Base-by-base conservation (phyloP, 2,329 filamentous ascomycete genomes). In the Torrubiella hemipterigena region DNA sequence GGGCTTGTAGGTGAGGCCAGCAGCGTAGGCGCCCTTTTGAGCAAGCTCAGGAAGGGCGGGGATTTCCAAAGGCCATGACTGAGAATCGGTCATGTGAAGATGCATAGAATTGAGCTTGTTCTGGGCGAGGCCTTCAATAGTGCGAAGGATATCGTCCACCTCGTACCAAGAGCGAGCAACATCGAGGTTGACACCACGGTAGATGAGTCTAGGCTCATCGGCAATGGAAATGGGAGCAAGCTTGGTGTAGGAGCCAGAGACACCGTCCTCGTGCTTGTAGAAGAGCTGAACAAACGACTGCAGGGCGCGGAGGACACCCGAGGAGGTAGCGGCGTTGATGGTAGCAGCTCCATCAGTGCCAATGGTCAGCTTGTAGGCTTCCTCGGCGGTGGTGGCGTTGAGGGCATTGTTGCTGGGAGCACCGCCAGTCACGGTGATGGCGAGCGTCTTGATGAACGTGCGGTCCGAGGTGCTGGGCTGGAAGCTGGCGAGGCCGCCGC, bases 71-170 rank as follows among this genome's bases (percentile, higher is more conserved):
- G 82, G 81, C 77, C 81, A 86, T 5, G 79, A 78, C 50, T 86
- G 81, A 8, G 76, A 72, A 51, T 86, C 81, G 3, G 79, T 84
- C 34, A 75, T 65, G 57, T 86, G 81, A 27, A 84, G 59, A 52
- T 85, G 81, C 30, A 86, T 63, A 7, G 72, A 64, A 55, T 85
- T 85, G 60, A 85, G 67, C 57, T 86, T 85, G 58, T 76, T 81
- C 65, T 71, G 81, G 1, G 76, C 59, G 37, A 77, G 51, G 14
- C 73, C 77, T 46, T 87, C 78, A 40, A 91, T 77, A 30, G 73
- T 80, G 25, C 73, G 71, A 41, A 73, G 62, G 39, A 89, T 73
- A 43, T 77, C 69, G 6, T 58, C 46, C 14, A 79, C 57, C 1
- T 68, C 62, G 50, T 77, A 78, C 52, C 64, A 85, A 44, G 73